Percentiles rank a stretch among this genome's conserved stretches.
phyloP scores from a whole-genome alignment of 2,329 filamentous ascomycete genomes.

The Fusarium irregulare region DNA sequence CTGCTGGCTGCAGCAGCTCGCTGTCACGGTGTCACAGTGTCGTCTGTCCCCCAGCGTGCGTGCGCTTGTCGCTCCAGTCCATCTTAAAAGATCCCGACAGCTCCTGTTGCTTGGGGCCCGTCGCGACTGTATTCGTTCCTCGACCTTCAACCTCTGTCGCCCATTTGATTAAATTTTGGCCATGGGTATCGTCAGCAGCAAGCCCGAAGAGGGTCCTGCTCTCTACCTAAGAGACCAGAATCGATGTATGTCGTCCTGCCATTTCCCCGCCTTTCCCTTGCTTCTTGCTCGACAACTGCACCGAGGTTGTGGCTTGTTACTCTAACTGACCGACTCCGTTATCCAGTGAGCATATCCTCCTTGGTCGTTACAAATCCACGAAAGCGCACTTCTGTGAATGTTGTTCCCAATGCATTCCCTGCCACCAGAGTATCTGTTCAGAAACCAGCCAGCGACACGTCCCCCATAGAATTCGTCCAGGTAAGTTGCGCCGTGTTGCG shows the following conservation, averaged over 20 bases:
- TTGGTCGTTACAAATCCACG: conserved; percentile 84
- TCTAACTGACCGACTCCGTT: conserved; percentile 36
- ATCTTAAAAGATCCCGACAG: conserved; percentile 46
- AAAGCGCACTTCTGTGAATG: conserved; percentile 79
- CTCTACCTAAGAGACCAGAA: conserved; percentile 92
- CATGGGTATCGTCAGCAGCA: conserved; percentile 95
- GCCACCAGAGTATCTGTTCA: conserved; percentile 80
- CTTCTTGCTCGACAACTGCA: conserved; percentile 17
- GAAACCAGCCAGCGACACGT: conserved; percentile 77
- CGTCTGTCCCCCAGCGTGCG: conserved; percentile 37
- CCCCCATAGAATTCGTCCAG: conserved; percentile 90
- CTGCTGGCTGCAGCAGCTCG: conserved; percentile 34
- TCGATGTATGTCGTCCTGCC: conserved; percentile 73
- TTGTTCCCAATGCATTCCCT: conserved; percentile 88
- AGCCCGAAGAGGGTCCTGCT: conserved; percentile 81
- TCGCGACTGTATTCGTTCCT: conserved; percentile 37
- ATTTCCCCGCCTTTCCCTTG: conserved; percentile 24
- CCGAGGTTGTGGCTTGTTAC: conserved; percentile 30
- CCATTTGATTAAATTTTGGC: conserved; percentile 52
- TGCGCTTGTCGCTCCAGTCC: conserved; percentile 32
- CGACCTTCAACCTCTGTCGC: conserved; percentile 33
- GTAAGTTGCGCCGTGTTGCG: conserved; percentile 61
- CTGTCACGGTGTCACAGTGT: conserved; percentile 44
- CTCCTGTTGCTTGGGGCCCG: conserved; percentile 35
- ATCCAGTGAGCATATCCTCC: conserved; percentile 84